Base-by-base conservation (phyloP, 768 basidiomycete genomes). In the Leccinum imitatum region DNA sequence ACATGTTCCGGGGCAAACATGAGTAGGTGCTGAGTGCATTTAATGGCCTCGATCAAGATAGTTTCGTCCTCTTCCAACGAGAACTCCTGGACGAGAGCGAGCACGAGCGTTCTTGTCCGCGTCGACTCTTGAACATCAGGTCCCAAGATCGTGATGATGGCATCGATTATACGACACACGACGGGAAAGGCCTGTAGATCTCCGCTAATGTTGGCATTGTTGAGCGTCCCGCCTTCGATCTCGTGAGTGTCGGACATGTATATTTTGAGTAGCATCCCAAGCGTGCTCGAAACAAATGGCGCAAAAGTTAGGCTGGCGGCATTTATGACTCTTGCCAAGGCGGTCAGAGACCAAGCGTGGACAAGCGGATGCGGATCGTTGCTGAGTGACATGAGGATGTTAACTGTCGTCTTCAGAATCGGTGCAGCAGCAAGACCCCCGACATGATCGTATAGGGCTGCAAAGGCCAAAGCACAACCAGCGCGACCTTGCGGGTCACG, bases 361-460 rank as follows among this genome's bases (percentile, higher is more conserved):
- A 98, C 97, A 33, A 94, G 82, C 0, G 97, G 96, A 71, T 98
- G 97, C 0, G 96, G 95, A 72, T 99, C 97, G 61, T 91, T 95
- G 73, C 90, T 87, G 19, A 99, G 83, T 0, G 95, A 96, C 86
- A 96, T 92, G 39, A 98, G 80, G 50, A 98, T 87, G 69, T 97
- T 95, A 62, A 96, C 91, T 0, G 95, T 93, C 1, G 95, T 97
- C 74, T 98, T 98, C 60, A 98, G 81, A 15, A 98, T 81, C 0
- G 97, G 93, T 0, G 93, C 93, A 7, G 95, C 96, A 11, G 92
- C 93, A n/a, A 98, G 81, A 44, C 94, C 91, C 8, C 97, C 97
- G 53, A 98, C 94, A 67, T 93, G 84, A 48, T 83, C 85, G 72
- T 97, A 96, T 39, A 98, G 92, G 13, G 94, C 84, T 13, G 94